phyloP scores from a whole-genome alignment of 805 yeast species.

The Yamadazyma kitorensis region DNA sequence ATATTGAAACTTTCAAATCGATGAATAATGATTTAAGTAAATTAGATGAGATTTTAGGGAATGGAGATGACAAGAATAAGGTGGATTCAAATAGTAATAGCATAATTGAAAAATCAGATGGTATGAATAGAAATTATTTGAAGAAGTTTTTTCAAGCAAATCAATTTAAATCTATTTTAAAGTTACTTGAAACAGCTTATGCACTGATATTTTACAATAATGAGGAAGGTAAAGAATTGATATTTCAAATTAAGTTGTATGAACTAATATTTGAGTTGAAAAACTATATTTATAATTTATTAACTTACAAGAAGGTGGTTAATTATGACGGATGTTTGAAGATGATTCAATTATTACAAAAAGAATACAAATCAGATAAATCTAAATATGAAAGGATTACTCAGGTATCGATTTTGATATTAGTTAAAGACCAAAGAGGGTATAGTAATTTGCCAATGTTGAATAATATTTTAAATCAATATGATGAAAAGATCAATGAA shows the following conservation, averaged over 20 bases:
- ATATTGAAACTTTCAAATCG: constrained; percentile 31
- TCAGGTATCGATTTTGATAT: constrained; percentile 20
- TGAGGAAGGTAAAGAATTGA: constrained; percentile 12
- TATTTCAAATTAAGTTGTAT: constrained; percentile 26
- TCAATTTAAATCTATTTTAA: constrained; percentile 23
- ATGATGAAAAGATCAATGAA: constrained; percentile 16
- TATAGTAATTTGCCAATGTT: constrained; percentile 22
- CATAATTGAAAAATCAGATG: constrained; percentile 19
- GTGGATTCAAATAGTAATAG: no score
- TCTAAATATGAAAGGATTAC: constrained; percentile 12
- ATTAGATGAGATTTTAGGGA: constrained; percentile 10
- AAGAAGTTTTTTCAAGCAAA: constrained; percentile 19
- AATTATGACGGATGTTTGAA: constrained; percentile 16
- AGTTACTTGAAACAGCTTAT: constrained; percentile 21
- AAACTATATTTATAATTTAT: constrained; percentile 12
- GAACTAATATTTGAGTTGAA: constrained; percentile 23
- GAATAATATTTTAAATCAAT: constrained; percentile 19
- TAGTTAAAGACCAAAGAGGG: constrained; percentile 19
- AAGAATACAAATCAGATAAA: constrained; percentile 11
- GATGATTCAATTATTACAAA: constrained; percentile 18
- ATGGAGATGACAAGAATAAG: constrained; percentile 2
- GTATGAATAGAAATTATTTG: constrained; percentile 22
- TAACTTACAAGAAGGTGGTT: constrained; percentile 14
- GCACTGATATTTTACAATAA: constrained; percentile 10
- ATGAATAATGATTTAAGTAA: constrained; percentile 29